These are phyloP conservation scores for Backusella parvicylindrica DNA, from an alignment of 192 early-diverging fungal genomes.

Conservation along the genomic window DNA sequence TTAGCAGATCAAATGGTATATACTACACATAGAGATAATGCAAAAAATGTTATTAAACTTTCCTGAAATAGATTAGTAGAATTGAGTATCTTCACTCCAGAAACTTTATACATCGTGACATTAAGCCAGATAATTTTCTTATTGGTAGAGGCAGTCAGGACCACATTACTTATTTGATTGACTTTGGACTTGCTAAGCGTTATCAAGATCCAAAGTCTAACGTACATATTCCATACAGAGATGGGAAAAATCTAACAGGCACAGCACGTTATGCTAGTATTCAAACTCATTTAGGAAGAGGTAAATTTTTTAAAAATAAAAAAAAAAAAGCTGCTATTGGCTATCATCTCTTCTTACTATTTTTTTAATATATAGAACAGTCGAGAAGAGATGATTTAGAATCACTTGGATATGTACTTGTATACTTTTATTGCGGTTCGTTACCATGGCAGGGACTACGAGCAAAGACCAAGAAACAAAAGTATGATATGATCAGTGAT, in stretches of 20 bases:
- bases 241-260: slow-evolving; percentile 90
- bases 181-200: slow-evolving; percentile 88
- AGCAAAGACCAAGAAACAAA: slow-evolving; percentile 89
- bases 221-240: slow-evolving; percentile 85
- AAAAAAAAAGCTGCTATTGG: neutral
- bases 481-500: slow-evolving; percentile 94
- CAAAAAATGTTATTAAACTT: neutral
- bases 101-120: slow-evolving; percentile 88
- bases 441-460: slow-evolving; percentile 94
- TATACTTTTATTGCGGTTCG: slow-evolving; percentile 90
- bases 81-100: slow-evolving; percentile 74
- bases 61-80: slow-evolving; percentile 45
- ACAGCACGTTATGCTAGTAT: slow-evolving; percentile 90
- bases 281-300: slow-evolving; percentile 77
- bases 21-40: neutral
- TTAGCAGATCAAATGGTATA: slow-evolving; percentile 87
- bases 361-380: slow-evolving; percentile 56
- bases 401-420: slow-evolving; percentile 85
- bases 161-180: slow-evolving; percentile 82
- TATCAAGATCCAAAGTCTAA: slow-evolving; percentile 81
- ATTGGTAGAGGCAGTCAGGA: slow-evolving; percentile 80
- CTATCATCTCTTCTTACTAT: neutral
- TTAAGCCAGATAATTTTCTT: slow-evolving; percentile 91
- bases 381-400: slow-evolving; percentile 90
- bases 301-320: slow-evolving; percentile 35